These are phyloP conservation scores for Phytophthora pinifolia DNA, from an alignment of 352 stramenopile genomes.

Conservation along the genomic window DNA sequence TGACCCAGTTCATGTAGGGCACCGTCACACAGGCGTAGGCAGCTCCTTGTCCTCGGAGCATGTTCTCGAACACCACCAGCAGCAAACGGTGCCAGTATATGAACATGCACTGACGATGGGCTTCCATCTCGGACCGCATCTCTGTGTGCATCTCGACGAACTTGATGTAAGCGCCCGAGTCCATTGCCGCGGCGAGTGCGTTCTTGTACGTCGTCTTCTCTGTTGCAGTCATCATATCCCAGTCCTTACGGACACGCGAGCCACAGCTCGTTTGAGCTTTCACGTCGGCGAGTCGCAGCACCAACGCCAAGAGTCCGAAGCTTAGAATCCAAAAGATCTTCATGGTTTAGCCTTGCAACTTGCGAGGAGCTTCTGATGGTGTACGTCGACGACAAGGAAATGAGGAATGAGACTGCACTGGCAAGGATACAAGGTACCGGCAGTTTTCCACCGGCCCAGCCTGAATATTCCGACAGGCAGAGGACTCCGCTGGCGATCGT, in stretches of 20 bases:
- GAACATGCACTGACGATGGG: slow-evolving; percentile 76
- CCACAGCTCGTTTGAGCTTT: slow-evolving; percentile 32
- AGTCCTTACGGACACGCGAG: slow-evolving; percentile 47
- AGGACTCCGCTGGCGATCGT: slow-evolving; percentile 10
- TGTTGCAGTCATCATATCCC: slow-evolving; percentile 38
- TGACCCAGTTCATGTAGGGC: slow-evolving; percentile 81
- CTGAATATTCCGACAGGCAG: slow-evolving; percentile 21
- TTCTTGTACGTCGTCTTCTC: slow-evolving; percentile 56
- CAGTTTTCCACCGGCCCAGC: slow-evolving; percentile 11
- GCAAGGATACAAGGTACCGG: background rate
- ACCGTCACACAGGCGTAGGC: slow-evolving; percentile 73
- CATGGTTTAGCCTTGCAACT: slow-evolving; percentile 17
- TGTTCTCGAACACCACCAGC: slow-evolving; percentile 78
- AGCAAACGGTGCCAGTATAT: slow-evolving; percentile 82
- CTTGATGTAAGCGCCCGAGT: slow-evolving; percentile 57
- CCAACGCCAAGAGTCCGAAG: slow-evolving; percentile 14
- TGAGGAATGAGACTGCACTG: slow-evolving; percentile 14
- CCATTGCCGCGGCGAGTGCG: slow-evolving; percentile 51
- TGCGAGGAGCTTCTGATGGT: background rate
- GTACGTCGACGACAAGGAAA: slow-evolving; percentile 17
- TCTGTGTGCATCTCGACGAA: slow-evolving; percentile 73
- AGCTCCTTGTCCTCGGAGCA: slow-evolving; percentile 60
- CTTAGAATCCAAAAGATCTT: slow-evolving; percentile 28
- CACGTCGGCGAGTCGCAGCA: slow-evolving; percentile 6
- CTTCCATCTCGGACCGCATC: slow-evolving; percentile 53